Conservation (phyloP, 257 asterid genomes). For the Plectranthus barbatus region DNA sequence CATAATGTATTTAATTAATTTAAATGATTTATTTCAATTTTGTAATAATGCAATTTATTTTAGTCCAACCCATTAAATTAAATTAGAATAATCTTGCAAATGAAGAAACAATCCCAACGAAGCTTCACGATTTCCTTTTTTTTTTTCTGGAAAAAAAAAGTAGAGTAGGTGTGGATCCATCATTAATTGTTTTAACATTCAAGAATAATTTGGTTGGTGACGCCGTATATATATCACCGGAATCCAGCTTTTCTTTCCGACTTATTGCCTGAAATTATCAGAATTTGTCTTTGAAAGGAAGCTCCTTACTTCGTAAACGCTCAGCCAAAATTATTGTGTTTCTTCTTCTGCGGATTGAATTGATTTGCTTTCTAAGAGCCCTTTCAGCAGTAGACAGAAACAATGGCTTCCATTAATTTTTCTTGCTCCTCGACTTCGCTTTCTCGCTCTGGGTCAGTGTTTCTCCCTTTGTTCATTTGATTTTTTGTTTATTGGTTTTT, state of each 20-base stretch:
- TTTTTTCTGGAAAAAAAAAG: constrained; percentile 3
- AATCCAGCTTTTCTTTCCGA: not conserved
- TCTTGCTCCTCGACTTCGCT: constrained; percentile 56
- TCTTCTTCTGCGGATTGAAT: not conserved
- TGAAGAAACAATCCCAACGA: too few species aligned
- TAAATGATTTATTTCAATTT: too few species aligned
- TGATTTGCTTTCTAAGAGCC: not conserved
- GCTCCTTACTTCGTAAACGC: not conserved
- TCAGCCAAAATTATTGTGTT: not conserved
- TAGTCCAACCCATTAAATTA: too few species aligned
- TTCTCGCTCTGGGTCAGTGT: constrained; percentile 51
- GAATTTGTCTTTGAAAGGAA: not conserved
- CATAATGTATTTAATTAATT: too few species aligned
- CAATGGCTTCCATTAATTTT: constrained; percentile 62
- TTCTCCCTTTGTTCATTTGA: not conserved
- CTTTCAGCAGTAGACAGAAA: not conserved
- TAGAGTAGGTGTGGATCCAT: not conserved
- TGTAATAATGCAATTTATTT: too few species aligned
- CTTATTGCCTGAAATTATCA: constrained; percentile 10
- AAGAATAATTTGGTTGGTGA: not conserved
- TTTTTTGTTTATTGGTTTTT: not conserved
- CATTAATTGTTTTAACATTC: too few species aligned
- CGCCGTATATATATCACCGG: constrained; percentile 3
- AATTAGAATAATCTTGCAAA: too few species aligned
- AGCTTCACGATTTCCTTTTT: not conserved